Evolutionary conservation across 1,139 yeast species (phyloP).

Genomic region (Hyphopichia burtonii): DNA sequence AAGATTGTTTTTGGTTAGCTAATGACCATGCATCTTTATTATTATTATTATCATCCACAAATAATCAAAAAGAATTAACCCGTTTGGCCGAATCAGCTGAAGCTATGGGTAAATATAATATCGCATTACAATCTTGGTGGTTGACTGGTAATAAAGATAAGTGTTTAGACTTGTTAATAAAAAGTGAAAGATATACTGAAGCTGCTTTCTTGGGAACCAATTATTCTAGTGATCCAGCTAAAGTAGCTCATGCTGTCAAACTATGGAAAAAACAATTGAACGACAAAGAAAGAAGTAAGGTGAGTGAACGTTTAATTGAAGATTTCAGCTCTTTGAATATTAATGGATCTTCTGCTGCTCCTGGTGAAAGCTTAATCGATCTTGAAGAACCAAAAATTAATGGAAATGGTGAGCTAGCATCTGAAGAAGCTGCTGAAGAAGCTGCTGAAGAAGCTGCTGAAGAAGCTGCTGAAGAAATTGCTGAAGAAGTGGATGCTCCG

Average conservation of each 20-base stretch:
- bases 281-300: constrained; percentile 49
- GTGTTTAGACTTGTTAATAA: constrained; percentile 65
- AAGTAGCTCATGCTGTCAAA: constrained; percentile 46
- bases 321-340: constrained; percentile 29
- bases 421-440: constrained; percentile 5
- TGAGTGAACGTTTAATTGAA: constrained; percentile 59
- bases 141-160: constrained; percentile 65
- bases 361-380: constrained; percentile 27
- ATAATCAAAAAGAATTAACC: constrained; percentile 58
- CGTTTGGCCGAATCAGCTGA: constrained; percentile 66
- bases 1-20: constrained; percentile 76
- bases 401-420: constrained; percentile 1
- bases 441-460: constrained; percentile 12
- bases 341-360: constrained; percentile 13
- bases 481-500: constrained; percentile 13
- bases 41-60: constrained; percentile 79
- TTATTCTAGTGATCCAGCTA: constrained; percentile 54
- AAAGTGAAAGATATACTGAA: constrained; percentile 75
- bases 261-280: constrained; percentile 66
- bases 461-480: constrained; percentile 11
- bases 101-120: constrained; percentile 73
- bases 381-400: constrained; percentile 19
- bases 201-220: constrained; percentile 81
- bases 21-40: constrained; percentile 80
- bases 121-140: constrained; percentile 95